Conservation (phyloP, 2,329 filamentous ascomycete genomes). For the Ceratocystis albifundus region DNA sequence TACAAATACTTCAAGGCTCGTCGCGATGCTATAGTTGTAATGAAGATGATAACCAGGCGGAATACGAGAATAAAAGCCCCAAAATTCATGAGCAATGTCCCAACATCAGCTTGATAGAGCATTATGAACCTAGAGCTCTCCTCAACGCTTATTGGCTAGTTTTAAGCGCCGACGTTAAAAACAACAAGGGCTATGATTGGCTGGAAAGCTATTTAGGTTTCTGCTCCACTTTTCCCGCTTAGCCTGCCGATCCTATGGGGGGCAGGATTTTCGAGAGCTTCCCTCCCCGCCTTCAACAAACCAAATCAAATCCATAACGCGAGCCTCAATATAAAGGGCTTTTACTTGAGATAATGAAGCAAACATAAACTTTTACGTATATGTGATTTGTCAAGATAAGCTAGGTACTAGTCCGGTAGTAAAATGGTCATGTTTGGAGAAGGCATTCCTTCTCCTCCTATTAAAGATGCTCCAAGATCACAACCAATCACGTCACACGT, state of each 20-base stretch:
- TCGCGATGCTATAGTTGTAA: neutral
- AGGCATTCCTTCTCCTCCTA: neutral
- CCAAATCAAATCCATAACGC: neutral
- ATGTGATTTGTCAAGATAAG: neutral
- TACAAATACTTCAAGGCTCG: neutral
- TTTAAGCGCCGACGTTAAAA: slow-evolving; percentile 17
- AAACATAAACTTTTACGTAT: neutral
- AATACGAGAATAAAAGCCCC: neutral
- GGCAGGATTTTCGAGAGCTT: too few species aligned
- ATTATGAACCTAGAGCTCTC: neutral
- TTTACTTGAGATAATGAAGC: neutral
- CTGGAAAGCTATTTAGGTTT: neutral
- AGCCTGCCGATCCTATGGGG: neutral
- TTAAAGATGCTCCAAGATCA: neutral
- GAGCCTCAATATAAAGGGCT: neutral
- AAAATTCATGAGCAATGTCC: neutral
- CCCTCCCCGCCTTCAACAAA: neutral
- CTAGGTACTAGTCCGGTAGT: neutral
- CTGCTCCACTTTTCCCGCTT: neutral
- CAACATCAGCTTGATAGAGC: slow-evolving; percentile 5
- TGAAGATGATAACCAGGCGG: neutral
- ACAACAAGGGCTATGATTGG: slow-evolving; percentile 15
- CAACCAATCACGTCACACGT: neutral
- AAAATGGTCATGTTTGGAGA: neutral
- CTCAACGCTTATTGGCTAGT: neutral